These are phyloP conservation scores for Nicotiana knightiana DNA, from an alignment of 257 asterid species.

Conservation along the genomic window DNA sequence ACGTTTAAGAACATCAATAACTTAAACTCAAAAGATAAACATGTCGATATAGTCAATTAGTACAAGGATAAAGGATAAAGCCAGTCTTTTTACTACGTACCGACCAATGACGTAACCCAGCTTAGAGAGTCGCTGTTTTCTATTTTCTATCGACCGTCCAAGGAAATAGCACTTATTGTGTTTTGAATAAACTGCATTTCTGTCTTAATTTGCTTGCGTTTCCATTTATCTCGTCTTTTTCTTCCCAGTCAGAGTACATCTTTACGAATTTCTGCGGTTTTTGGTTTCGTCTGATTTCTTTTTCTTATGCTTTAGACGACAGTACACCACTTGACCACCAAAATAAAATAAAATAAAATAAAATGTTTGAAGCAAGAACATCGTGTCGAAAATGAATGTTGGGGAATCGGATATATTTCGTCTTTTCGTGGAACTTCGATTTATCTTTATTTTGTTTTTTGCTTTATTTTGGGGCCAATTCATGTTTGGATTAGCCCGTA, in stretches of 20 bases:
- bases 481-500: background rate
- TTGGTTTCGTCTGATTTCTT: background rate
- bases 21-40: no score
- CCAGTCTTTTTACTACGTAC: background rate
- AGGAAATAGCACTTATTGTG: constrained; percentile 26
- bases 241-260: background rate
- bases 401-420: background rate
- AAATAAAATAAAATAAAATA: background rate
- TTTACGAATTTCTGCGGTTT: background rate
- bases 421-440: background rate
- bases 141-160: constrained; percentile 40
- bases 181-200: constrained; percentile 22
- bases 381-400: background rate
- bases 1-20: no score
- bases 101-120: background rate
- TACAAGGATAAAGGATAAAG: background rate
- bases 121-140: background rate
- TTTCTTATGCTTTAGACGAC: constrained; percentile 16
- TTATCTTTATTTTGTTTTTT: background rate
- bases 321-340: constrained; percentile 2
- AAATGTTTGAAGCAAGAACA: constrained; percentile 8
- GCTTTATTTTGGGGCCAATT: background rate
- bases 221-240: background rate
- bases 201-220: constrained; percentile 21
- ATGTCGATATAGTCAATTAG: background rate